Base-by-base conservation (phyloP, 2,329 filamentous ascomycete genomes). In the Fusarium caatingaense region DNA sequence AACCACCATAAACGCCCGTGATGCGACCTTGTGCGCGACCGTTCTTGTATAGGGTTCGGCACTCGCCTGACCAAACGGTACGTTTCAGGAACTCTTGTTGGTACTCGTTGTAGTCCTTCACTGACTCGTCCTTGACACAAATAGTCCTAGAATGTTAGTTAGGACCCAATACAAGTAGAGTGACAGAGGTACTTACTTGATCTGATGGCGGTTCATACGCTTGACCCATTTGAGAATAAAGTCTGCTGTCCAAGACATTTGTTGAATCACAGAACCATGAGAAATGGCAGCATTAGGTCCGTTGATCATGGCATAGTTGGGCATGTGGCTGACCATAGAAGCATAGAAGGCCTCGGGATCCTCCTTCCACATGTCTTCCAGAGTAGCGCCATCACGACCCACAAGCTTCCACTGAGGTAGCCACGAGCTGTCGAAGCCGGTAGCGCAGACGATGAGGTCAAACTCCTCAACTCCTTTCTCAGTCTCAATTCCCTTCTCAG, bases 211-310 rank as follows among this genome's bases (percentile, higher is more conserved):
- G 18, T 53, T 59, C 56, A 59, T 59, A 4, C 42, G 32, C 37
- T 59, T 53, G 21, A 54, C n/a, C 57, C 60, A 62, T 23, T 40
- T 61, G 8, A 54, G 15, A 7, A 64, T 62, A 9, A 55, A 64
- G 13, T 55, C 42, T 11, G 50, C 34, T 1, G 58, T 46, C 23
- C 60, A 63, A 0, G 30, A 56, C 49, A 63, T 63, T 3, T 56
- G 49, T 1, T 55, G 58, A 5, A 64, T 16, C 3, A 63, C 21
- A 3, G 58, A 63, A 6, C 44, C 37, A 8, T 64, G 49, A 1
- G 61, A 55, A 2, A 63, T 11, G 0, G 58, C 42, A 1, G 60
- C 51, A 2, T 64, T 64, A 2, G 58, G 58, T 0, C 58, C 44
- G 6, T 62, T 63, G 3, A 64, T 9, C 44, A 55, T 64, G 10